Base-by-base conservation (phyloP, 208 protist genomes). In the Crithidia expoeki region DNA sequence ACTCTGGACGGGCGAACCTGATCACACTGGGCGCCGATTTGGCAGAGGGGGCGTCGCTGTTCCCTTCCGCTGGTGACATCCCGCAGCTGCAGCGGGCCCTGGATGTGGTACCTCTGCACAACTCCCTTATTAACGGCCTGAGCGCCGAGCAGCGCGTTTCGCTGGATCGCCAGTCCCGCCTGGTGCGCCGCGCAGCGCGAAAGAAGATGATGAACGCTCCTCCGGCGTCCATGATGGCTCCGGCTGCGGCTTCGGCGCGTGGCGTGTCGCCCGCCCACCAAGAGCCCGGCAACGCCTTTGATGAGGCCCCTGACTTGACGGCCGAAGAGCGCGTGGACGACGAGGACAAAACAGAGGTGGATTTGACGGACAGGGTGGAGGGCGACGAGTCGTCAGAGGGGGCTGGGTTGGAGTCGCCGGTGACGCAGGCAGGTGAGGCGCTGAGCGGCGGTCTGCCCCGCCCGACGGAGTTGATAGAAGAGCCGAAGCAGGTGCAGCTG, bases 401-500 rank as follows among this genome's bases (percentile, higher is more conserved):
- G 34, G 21, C 59, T 9, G 44, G 47, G 47, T 21, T 27, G 68
- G 68, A 65, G n/a, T 55, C 60, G 47, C 21, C 60, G 6, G 57
- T 33, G 60, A 16, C 46, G 23, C 49, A 50, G 38, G 44, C 51
- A 1, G 57, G 28, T 27, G 63, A 65, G 52, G 79, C 75, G 33
- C 17, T 65, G 46, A 33, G 49, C 36, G 56, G 32, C 33, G n/a
- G 44, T 27, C 60, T 74, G 16, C 60, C 68, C 52, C 47, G 30
- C 46, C 9, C 51, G 17, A 60, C 60, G 33, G 59, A 74, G 51
- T 27, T 74, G 33, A 46, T 70, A 10, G 58, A 59, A 32, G 71
- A 81, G 23, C 82, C 84, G 14, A 72, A 76, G 46, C 52, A 76
- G 14, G 88, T 89, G 47, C 90, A 93, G 62, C 74, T 95, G 19